Conservation (phyloP, 2,329 filamentous ascomycete species). For the Alternaria triticina region DNA sequence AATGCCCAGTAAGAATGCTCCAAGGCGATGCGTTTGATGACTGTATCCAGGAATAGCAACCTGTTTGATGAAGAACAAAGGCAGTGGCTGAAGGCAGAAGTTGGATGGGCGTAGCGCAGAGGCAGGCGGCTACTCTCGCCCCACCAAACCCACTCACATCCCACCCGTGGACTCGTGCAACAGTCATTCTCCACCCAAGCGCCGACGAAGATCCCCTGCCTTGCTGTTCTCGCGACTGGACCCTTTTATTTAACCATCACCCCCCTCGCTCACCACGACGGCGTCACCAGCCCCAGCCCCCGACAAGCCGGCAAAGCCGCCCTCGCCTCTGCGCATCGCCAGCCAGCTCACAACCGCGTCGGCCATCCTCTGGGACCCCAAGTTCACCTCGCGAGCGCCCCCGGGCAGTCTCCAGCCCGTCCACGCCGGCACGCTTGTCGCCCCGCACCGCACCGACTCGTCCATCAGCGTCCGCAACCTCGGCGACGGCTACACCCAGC, state of each 20-base stretch:
- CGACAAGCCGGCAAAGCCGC: not conserved
- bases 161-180: constrained; percentile 10
- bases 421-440: constrained; percentile 56
- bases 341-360: constrained; percentile 57
- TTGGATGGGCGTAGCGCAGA: constrained; percentile 6
- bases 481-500: constrained; percentile 51
- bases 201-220: constrained; percentile 12
- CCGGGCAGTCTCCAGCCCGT: constrained; percentile 55
- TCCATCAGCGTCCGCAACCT: constrained; percentile 58
- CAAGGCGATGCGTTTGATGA: not conserved
- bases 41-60: not conserved
- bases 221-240: constrained; percentile 12
- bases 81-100: not conserved
- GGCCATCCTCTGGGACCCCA: constrained; percentile 58
- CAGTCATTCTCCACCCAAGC: constrained; percentile 10
- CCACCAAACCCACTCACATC: constrained; percentile 15
- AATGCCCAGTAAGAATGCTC: not conserved
- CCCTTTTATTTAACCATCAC: constrained; percentile 3
- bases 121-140: constrained; percentile 15
- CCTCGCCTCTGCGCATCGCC: constrained; percentile 49
- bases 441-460: constrained; percentile 57
- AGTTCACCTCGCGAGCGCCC: constrained; percentile 54
- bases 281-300: constrained; percentile 20
- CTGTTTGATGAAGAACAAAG: not conserved
- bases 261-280: constrained; percentile 13